phyloP scores from a whole-genome alignment of 2,329 filamentous ascomycete species.

The Colletotrichum tabaci region DNA sequence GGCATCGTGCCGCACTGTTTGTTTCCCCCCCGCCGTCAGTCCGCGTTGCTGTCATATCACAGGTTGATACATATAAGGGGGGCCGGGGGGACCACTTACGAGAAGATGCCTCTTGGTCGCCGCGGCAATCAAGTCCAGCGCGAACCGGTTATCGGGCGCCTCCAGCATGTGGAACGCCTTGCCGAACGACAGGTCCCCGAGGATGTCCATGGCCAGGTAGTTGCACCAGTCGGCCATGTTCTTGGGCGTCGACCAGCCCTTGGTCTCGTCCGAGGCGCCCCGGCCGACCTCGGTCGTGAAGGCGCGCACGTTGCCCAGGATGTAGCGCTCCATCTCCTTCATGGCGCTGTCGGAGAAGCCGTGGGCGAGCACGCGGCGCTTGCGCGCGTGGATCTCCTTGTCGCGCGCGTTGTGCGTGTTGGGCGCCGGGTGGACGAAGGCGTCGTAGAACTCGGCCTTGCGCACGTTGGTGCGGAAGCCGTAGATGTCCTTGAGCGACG shows the following conservation, averaged over 20 bases:
- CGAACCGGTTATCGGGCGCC: constrained; percentile 73
- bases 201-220: constrained; percentile 74
- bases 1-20: constrained; percentile 79
- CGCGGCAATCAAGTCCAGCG: constrained; percentile 76
- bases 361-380: constrained; percentile 79
- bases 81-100: constrained; percentile 59
- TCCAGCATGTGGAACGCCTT: constrained; percentile 76
- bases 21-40: too few species aligned
- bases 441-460: constrained; percentile 82
- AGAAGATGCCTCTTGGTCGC: constrained; percentile 79
- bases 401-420: constrained; percentile 83
- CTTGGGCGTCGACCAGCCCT: constrained; percentile 71
- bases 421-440: constrained; percentile 78
- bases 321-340: constrained; percentile 78
- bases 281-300: constrained; percentile 73
- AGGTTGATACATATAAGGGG: too few species aligned
- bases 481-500: constrained; percentile 77
- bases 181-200: constrained; percentile 73
- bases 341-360: constrained; percentile 78
- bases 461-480: constrained; percentile 74
- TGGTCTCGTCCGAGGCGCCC: constrained; percentile 56
- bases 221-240: constrained; percentile 77
- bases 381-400: constrained; percentile 77
- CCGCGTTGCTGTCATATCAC: too few species aligned
- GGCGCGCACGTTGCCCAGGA: constrained; percentile 75